phyloP scores from a whole-genome alignment of 179 eudicot species.

The Corrigiola litoralis region DNA sequence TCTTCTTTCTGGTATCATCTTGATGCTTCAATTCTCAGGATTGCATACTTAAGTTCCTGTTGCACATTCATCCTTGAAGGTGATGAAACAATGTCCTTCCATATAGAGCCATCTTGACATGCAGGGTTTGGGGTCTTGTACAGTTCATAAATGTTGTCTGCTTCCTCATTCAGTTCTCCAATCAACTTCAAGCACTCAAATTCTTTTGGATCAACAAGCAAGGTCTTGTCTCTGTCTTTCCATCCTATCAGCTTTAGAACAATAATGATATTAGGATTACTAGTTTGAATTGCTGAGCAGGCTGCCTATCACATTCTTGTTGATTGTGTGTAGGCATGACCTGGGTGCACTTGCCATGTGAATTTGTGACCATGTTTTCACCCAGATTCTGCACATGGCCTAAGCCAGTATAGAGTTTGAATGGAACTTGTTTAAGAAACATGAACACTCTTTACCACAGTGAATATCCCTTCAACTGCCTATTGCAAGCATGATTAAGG shows the following conservation, averaged over 20 bases:
- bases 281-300: background rate
- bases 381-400: background rate
- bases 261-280: slow-evolving; percentile 22
- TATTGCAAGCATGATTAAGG: background rate
- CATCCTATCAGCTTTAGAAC: slow-evolving; percentile 91
- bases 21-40: slow-evolving; percentile 66
- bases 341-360: background rate
- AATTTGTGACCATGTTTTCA: background rate
- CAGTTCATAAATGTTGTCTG: slow-evolving; percentile 71
- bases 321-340: background rate
- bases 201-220: slow-evolving; percentile 94
- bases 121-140: slow-evolving; percentile 68
- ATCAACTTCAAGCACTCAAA: slow-evolving; percentile 61
- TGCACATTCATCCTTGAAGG: slow-evolving; percentile 90
- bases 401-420: background rate
- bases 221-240: slow-evolving; percentile 91
- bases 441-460: background rate
- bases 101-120: slow-evolving; percentile 59
- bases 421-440: background rate
- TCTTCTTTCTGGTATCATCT: slow-evolving; percentile 19
- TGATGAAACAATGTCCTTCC: slow-evolving; percentile 93
- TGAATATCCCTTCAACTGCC: background rate
- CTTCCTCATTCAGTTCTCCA: slow-evolving; percentile 66
- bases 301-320: background rate
- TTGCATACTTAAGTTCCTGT: slow-evolving; percentile 83